A percentile compares a stretch with the other conserved stretches of the same genome.
phyloP scores from a whole-genome alignment of 306 rosid genomes.

The Erythrophleum fordii region DNA sequence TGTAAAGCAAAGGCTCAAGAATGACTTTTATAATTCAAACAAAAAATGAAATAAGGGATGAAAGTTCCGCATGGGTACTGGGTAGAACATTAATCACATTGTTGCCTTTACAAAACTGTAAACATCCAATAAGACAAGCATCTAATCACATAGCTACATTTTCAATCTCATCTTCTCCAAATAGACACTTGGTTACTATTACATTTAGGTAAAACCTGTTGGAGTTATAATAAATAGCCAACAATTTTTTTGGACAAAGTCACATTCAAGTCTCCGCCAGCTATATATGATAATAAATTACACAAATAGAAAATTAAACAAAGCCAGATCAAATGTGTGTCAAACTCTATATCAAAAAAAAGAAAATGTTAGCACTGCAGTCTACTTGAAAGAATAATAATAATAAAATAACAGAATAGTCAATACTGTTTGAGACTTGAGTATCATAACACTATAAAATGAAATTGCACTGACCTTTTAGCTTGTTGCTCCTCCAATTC shows the following conservation, averaged over 20 bases:
- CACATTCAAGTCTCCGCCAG: not conserved
- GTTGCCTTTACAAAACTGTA: not conserved
- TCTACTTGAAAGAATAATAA: slow-evolving; percentile 4
- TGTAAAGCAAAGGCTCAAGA: slow-evolving; percentile 1
- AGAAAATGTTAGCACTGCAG: slow-evolving; percentile 4
- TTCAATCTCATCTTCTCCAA: slow-evolving; percentile 25
- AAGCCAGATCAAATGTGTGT: not conserved
- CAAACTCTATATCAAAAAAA: not conserved
- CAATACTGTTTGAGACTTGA: not conserved
- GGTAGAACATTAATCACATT: slow-evolving; percentile 13
- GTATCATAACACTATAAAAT: not conserved
- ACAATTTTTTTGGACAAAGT: not conserved
- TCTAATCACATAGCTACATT: not conserved
- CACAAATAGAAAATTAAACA: not conserved
- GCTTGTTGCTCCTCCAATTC: slow-evolving; percentile 96
- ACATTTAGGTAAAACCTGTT: not conserved
- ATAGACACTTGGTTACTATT: not conserved
- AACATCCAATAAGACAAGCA: slow-evolving; percentile 5
- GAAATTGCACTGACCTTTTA: slow-evolving; percentile 54
- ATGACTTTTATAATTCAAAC: not conserved
- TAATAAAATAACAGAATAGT: not conserved
- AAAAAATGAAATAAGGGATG: not conserved
- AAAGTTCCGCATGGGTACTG: not conserved
- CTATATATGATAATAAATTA: not conserved
- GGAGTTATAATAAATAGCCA: not conserved